These are phyloP conservation scores for Eucalyptus virginea DNA, from an alignment of 345 rosid genomes.

Conservation along the genomic window DNA sequence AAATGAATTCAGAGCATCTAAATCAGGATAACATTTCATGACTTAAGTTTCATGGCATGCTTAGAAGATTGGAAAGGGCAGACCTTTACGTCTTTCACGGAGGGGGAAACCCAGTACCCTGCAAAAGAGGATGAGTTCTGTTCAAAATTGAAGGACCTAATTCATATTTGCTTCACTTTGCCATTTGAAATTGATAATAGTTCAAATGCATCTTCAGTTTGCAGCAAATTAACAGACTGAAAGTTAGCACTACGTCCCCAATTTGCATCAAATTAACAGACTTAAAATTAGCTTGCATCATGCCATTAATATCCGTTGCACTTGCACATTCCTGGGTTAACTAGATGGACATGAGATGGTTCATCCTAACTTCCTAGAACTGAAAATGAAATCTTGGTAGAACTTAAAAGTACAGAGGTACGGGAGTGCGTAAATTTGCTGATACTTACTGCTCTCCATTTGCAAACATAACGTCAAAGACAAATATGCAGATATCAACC, in stretches of 20 bases:
- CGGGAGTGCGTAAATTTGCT: conserved; percentile 13
- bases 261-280: background rate
- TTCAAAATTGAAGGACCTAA: background rate
- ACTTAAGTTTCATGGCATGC: background rate
- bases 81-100: conserved; percentile 58
- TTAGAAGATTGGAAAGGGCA: background rate
- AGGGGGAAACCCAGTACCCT: conserved; percentile 66
- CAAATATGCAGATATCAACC: conserved; percentile 73
- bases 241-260: background rate
- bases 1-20: background rate
- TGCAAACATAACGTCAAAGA: conserved; percentile 82
- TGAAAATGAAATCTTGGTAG: background rate
- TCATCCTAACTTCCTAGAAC: background rate
- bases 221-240: background rate
- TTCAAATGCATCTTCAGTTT: background rate
- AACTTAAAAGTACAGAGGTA: background rate
- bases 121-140: background rate
- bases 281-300: background rate
- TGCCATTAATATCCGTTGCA: background rate
- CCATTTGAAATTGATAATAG: background rate
- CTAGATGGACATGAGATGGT: background rate
- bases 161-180: background rate
- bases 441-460: conserved; percentile 68
- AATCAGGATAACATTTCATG: background rate
- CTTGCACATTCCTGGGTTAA: background rate